phyloP scores from a whole-genome alignment of 108 stramenopile genomes.

The Aurantiochytrium sp. region DNA sequence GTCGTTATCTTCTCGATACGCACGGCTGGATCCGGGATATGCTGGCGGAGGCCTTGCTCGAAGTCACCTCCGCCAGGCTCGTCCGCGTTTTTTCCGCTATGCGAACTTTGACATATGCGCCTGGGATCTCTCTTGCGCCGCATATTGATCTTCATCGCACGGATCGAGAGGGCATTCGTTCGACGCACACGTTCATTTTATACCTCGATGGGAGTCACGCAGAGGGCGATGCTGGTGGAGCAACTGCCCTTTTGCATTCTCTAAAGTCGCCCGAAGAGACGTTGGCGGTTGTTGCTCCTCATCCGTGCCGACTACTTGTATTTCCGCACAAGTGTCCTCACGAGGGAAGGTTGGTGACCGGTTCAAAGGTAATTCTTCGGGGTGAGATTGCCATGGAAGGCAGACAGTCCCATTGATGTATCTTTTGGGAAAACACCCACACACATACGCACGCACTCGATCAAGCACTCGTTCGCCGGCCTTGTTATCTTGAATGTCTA shows the following conservation, averaged over 20 bases:
- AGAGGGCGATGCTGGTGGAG: neutral
- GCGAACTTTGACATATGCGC: neutral
- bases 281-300: neutral
- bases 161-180: neutral
- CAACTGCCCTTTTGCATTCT: neutral
- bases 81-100: neutral
- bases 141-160: neutral
- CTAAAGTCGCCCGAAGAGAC: neutral
- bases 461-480: too few relatives aligned
- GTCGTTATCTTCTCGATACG: neutral
- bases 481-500: too few relatives aligned
- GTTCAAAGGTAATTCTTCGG: neutral
- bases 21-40: neutral
- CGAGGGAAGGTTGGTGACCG: neutral
- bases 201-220: neutral
- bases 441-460: too few relatives aligned
- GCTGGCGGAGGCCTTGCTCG: neutral
- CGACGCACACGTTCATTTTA: constrained; percentile 2
- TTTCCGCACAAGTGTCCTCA: constrained; percentile 1
- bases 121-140: neutral
- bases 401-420: too few relatives aligned
- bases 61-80: neutral
- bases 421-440: too few relatives aligned
- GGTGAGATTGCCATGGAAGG: neutral
- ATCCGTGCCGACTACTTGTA: neutral